A percentile compares a stretch with the other conserved stretches of the same genome.
Conservation (phyloP, 2,329 filamentous ascomycete genomes). For the Colletotrichum karsti region DNA sequence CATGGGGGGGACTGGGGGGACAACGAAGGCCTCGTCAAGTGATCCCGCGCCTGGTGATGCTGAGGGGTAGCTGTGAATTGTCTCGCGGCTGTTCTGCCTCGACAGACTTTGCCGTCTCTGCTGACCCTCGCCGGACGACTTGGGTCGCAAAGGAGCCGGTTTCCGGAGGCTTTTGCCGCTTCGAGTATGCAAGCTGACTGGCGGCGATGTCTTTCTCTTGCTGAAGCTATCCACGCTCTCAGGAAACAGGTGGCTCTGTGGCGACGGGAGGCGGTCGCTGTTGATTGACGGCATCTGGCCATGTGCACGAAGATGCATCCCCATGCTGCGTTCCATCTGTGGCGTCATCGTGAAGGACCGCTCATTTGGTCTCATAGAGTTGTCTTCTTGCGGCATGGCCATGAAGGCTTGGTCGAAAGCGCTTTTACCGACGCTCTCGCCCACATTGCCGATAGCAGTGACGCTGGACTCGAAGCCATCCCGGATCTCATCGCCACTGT, state of each 20-base stretch:
- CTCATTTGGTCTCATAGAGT: constrained; percentile 3
- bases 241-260: constrained; percentile 34
- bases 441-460: constrained; percentile 31
- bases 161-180: constrained; percentile 40
- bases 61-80: constrained; percentile 30
- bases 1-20: constrained; percentile 34
- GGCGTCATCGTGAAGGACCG: constrained; percentile 42
- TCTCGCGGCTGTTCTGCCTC: constrained; percentile 31
- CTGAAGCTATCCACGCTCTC: constrained; percentile 30
- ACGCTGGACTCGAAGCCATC: constrained; percentile 31
- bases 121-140: constrained; percentile 35
- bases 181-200: constrained; percentile 53
- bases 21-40: constrained; percentile 24
- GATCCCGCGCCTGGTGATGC: constrained; percentile 20
- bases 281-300: background rate
- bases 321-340: constrained; percentile 35
- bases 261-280: background rate
- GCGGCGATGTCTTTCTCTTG: constrained; percentile 46
- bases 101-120: constrained; percentile 26
- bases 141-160: constrained; percentile 44
- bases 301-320: constrained; percentile 24
- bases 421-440: constrained; percentile 35
- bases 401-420: constrained; percentile 37
- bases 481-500: constrained; percentile 26
- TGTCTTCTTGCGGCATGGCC: constrained; percentile 6